Evolutionary conservation across 208 protist species (phyloP).

Genomic region (Hexamita inflata): DNA sequence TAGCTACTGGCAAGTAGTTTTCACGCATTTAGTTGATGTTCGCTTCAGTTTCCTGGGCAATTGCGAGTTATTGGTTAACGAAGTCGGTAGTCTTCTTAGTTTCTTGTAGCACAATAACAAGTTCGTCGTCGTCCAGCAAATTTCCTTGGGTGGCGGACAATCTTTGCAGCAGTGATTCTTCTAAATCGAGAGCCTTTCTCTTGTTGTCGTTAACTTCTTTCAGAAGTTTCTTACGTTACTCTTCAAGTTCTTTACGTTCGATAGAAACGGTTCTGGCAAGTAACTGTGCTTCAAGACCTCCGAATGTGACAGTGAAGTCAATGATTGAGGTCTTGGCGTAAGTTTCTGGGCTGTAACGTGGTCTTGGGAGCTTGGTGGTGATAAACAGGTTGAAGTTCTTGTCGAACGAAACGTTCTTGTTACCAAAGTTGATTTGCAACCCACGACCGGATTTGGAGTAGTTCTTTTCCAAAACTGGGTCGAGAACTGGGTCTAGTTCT

Average conservation of each 20-base stretch:
- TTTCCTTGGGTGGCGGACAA: conserved; percentile 61
- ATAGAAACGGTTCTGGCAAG: conserved; percentile 75
- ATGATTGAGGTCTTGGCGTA: conserved; percentile 88
- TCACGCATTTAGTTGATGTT: conserved; percentile 79
- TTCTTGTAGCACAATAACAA: conserved; percentile 79
- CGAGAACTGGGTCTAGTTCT: conserved; percentile 80
- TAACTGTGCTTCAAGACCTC: conserved; percentile 58
- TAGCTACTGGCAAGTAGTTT: conserved; percentile 83
- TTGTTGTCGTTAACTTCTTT: conserved; percentile 84
- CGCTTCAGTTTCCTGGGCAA: conserved; percentile 74
- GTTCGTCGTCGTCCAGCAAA: conserved; percentile 54
- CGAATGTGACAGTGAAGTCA: conserved; percentile 95
- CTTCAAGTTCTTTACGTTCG: conserved; percentile 87
- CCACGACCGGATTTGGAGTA: conserved; percentile 55
- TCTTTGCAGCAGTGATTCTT: conserved; percentile 74
- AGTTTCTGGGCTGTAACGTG: conserved; percentile 87
- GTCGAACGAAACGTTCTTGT: conserved; percentile 52
- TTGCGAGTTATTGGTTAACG: conserved; percentile 75
- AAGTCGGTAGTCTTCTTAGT: conserved; percentile 83
- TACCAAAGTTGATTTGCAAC: conserved; percentile 61
- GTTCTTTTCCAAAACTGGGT: conserved; percentile 87
- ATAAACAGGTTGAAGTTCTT: conserved; percentile 67
- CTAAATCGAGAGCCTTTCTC: conserved; percentile 67
- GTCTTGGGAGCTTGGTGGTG: conserved; percentile 88
- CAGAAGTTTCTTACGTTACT: conserved; percentile 76